Percentiles rank a stretch among this genome's conserved stretches.
Evolutionary conservation across 1,284 basidiomycete genomes (phyloP).

Genomic region (Blastosporella zonata): DNA sequence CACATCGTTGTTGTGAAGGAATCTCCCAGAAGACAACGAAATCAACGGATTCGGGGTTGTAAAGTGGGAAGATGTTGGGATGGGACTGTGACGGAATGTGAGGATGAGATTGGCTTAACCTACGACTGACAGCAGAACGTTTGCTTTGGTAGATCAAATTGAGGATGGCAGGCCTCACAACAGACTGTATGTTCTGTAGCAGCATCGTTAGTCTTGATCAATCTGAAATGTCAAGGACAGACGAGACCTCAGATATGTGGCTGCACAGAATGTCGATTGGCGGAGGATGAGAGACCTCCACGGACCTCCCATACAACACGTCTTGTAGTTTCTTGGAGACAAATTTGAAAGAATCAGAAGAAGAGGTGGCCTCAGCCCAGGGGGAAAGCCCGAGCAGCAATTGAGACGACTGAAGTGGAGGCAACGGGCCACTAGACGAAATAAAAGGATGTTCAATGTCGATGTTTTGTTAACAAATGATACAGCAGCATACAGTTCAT

Average conservation of each 20-base stretch:
- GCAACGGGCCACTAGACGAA: conserved; percentile 39
- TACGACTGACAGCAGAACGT: conserved; percentile 39
- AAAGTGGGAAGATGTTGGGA: conserved; percentile 72
- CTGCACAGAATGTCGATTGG: conserved; percentile 50
- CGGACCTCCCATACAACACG: conserved; percentile 49
- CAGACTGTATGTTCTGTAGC: conserved; percentile 17
- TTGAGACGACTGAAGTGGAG: conserved; percentile 48
- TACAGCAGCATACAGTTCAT: conserved; percentile 34
- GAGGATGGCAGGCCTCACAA: conserved; percentile 30
- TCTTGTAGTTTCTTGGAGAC: conserved; percentile 48
- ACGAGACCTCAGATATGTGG: conserved; percentile 47
- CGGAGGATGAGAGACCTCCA: conserved; percentile 49
- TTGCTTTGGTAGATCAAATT: conserved; percentile 51
- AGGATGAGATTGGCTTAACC: conserved; percentile 47
- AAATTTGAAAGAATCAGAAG: conserved; percentile 46
- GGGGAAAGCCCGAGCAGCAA: conserved; percentile 42
- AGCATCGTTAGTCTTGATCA: background rate
- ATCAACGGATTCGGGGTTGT: conserved; percentile 72
- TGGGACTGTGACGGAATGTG: conserved; percentile 57
- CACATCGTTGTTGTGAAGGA: conserved; percentile 52
- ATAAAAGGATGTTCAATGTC: background rate
- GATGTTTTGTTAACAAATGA: background rate
- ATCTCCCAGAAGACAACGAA: conserved; percentile 74
- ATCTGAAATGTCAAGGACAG: conserved; percentile 8
- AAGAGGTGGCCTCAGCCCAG: conserved; percentile 37